Base-by-base conservation (phyloP, 805 yeast genomes). In the Kregervanrija pseudodelftensis region DNA sequence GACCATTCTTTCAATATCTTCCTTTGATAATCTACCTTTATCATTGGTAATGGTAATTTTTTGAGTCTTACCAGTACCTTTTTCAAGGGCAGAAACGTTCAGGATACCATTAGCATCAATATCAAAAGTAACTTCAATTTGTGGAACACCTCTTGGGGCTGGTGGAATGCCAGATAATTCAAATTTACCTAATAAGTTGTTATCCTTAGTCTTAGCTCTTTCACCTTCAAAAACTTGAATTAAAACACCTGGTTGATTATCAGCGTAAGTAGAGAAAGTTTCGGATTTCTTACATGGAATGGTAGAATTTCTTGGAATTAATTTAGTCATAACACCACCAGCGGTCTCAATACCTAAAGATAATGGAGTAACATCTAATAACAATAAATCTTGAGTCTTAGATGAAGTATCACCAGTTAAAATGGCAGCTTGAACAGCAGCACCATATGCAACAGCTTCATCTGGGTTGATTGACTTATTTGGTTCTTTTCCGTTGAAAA, bases 401-500 rank as follows among this genome's bases (percentile, higher is more conserved):
- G 95, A 81, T 35, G 96, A 87, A 57, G 90, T 82, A 73, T 89
- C 96, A 74, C 97, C 96, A 47, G 96, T 80, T 66, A 89, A 79
- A 66, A 89, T 89, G 58, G 97, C 96, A 56, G 96, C 96, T 78
- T 89, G 97, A 57, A 89, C 96, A 55, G 96, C 96, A 56, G 97
- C 97, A 83, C 97, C 96, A 74, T 89, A 89, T 62, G 97, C 97
- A 70, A 89, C 97, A 63, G 96, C 96, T 76, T 89, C 96, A 77
- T 89, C 96, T 60, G 97, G 96, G 82, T 89, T 89, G 70, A 89
- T 89, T 44, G 96, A 86, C 74, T 82, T 85, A 78, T 87, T 86
- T 70, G 95, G 95, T 73, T 89, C 95, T 77, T 89, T 90, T 67
- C 96, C 96, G 72, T 89, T 85, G 79, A 90, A 89, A 82, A 81